These are phyloP conservation scores for Aspergillus ibericus DNA, from an alignment of 2,329 filamentous ascomycete species.

Conservation along the genomic window DNA sequence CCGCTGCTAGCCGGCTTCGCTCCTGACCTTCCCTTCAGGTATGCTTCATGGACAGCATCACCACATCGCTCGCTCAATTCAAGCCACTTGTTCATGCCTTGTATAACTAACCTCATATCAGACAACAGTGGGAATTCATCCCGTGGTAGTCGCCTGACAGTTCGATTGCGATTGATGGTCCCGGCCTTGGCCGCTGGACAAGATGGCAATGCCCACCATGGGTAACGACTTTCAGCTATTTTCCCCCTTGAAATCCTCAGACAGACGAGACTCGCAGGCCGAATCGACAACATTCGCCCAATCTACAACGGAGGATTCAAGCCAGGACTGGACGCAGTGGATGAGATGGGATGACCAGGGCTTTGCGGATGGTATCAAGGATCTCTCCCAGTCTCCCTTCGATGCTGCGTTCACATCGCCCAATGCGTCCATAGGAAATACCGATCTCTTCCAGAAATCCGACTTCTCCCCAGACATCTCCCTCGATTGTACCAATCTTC, in stretches of 20 bases:
- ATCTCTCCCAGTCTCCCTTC: conserved; percentile 25
- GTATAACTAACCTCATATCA: not conserved
- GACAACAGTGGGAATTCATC: not conserved
- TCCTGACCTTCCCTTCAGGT: not conserved
- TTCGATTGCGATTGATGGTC: conserved; percentile 17
- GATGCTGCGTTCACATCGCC: conserved; percentile 29
- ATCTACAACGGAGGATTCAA: conserved; percentile 27
- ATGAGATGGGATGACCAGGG: conserved; percentile 47
- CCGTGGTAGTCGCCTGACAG: not conserved
- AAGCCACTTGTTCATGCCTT: not conserved
- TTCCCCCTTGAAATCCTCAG: conserved; percentile 24
- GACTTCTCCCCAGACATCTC: conserved; percentile 35
- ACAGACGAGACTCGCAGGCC: conserved; percentile 20
- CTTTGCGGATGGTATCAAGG: conserved; percentile 30
- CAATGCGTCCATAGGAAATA: conserved; percentile 24
- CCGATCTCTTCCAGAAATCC: conserved; percentile 17
- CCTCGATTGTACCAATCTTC: conserved; percentile 31
- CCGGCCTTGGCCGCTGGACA: conserved; percentile 17
- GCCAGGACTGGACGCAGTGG: conserved; percentile 48
- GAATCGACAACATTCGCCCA: conserved; percentile 22
- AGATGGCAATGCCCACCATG: conserved; percentile 28
- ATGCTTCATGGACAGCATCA: not conserved
- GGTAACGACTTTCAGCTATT: conserved; percentile 38
- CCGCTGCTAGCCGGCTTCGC: not conserved
- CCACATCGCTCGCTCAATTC: not conserved